Evolutionary conservation across 1,284 basidiomycete species (phyloP).

Genomic region (Ustilago tritici): DNA sequence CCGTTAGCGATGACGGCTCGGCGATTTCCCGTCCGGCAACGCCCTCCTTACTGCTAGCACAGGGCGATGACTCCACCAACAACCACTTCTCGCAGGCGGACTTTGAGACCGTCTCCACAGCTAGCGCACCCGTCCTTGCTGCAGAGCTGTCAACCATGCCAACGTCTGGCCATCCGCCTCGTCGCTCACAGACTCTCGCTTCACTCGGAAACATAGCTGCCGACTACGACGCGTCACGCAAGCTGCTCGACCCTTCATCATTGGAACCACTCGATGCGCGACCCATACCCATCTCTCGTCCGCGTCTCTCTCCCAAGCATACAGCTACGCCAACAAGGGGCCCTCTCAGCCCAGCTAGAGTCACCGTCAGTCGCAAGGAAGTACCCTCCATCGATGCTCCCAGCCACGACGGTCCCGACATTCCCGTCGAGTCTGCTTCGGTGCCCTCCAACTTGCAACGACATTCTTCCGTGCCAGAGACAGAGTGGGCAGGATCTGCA

Average conservation of each 20-base stretch:
- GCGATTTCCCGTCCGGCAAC: constrained; percentile 33
- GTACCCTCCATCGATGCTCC: background rate
- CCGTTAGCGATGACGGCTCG: constrained; percentile 7
- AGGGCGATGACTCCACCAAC: constrained; percentile 11
- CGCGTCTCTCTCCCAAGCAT: constrained; percentile 7
- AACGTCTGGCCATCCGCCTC: constrained; percentile 14
- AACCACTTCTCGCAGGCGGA: constrained; percentile 20
- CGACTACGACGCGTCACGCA: constrained; percentile 16
- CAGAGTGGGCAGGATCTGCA: constrained; percentile 31
- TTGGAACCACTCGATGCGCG: constrained; percentile 45
- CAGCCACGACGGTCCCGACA: background rate
- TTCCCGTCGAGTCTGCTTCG: constrained; percentile 6
- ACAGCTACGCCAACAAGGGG: constrained; percentile 11
- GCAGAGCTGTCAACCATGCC: background rate
- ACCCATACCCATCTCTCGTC: constrained; percentile 39
- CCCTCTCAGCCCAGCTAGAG: constrained; percentile 7
- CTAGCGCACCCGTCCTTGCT: constrained; percentile 24
- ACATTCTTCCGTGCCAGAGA: constrained; percentile 50
- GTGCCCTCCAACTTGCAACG: constrained; percentile 32
- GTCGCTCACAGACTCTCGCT: constrained; percentile 38
- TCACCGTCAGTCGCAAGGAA: constrained; percentile 4
- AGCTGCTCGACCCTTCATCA: constrained; percentile 28
- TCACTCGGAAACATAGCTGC: constrained; percentile 46
- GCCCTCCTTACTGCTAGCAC: constrained; percentile 35
- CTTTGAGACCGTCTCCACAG: constrained; percentile 6